Conservation (phyloP, 176 grass and related monocot species). For the Oryza longistaminata region DNA sequence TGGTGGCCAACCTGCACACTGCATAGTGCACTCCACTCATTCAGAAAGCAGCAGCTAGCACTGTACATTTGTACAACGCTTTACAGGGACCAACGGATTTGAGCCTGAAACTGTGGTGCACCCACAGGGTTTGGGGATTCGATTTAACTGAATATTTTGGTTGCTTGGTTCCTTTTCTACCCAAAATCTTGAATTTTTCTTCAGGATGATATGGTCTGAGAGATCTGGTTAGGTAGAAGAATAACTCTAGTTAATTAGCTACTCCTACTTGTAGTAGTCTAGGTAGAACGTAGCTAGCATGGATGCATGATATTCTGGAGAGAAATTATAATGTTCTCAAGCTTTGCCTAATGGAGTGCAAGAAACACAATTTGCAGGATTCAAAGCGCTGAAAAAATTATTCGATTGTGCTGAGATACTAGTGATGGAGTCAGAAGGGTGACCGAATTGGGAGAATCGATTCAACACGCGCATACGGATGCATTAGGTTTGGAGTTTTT, state of each 20-base stretch:
- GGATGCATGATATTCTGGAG: too few relatives aligned
- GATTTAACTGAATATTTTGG: neutral
- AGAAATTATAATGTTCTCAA: too few relatives aligned
- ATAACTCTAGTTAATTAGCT: neutral
- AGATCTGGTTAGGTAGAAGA: neutral
- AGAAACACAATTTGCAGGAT: neutral
- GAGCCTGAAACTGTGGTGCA: neutral
- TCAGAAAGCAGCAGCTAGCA: neutral
- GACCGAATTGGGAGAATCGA: neutral
- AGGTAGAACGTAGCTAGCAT: neutral
- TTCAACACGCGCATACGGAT: neutral
- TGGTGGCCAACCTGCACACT: conserved; percentile 28
- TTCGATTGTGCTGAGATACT: neutral
- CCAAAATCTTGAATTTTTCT: neutral
- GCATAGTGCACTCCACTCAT: neutral
- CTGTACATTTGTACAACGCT: neutral
- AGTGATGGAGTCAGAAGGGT: neutral
- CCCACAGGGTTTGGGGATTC: neutral
- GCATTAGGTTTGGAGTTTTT: neutral
- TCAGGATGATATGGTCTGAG: neutral
- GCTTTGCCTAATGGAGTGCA: neutral
- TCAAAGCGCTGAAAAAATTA: neutral
- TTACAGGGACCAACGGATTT: neutral
- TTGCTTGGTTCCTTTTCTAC: neutral
- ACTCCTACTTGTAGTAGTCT: neutral